A percentile compares a stretch with the other conserved stretches of the same genome.
phyloP scores from a whole-genome alignment of 495 filamentous ascomycete species.

The Chaetomium fimeti region DNA sequence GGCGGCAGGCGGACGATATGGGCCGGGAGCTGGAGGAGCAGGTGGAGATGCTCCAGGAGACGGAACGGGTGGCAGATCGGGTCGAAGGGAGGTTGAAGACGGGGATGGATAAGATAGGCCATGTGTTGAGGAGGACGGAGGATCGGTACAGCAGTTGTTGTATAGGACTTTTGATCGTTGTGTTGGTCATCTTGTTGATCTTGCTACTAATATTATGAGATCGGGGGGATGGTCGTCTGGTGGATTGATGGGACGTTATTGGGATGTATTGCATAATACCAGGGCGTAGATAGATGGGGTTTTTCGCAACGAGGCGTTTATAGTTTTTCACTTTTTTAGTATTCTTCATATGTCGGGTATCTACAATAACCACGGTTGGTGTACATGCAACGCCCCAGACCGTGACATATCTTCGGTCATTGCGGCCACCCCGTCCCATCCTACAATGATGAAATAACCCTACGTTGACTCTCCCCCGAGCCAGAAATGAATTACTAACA shows the following conservation, averaged over 20 bases:
- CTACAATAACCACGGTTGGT: constrained; percentile 2
- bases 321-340: constrained; percentile 3
- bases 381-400: background rate
- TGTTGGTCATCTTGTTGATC: constrained; percentile 80
- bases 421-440: background rate
- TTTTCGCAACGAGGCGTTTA: constrained; percentile 10
- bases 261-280: constrained; percentile 13
- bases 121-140: constrained; percentile 88
- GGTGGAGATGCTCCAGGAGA: constrained; percentile 71
- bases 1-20: constrained; percentile 91
- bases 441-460: constrained; percentile 1
- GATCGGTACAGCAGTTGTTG: constrained; percentile 89
- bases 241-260: constrained; percentile 1
- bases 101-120: constrained; percentile 79
- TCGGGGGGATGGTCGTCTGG: background rate
- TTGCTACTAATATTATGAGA: constrained; percentile 58
- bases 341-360: constrained; percentile 22
- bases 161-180: constrained; percentile 79
- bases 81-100: constrained; percentile 82
- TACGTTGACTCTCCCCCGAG: background rate
- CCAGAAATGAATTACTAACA: background rate
- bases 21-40: constrained; percentile 94
- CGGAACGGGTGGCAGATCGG: constrained; percentile 77
- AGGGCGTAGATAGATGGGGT: constrained; percentile 12
- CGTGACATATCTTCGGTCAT: background rate